Conservation (phyloP, 78 protist genomes). For the Dictyostelium firmibasis region DNA sequence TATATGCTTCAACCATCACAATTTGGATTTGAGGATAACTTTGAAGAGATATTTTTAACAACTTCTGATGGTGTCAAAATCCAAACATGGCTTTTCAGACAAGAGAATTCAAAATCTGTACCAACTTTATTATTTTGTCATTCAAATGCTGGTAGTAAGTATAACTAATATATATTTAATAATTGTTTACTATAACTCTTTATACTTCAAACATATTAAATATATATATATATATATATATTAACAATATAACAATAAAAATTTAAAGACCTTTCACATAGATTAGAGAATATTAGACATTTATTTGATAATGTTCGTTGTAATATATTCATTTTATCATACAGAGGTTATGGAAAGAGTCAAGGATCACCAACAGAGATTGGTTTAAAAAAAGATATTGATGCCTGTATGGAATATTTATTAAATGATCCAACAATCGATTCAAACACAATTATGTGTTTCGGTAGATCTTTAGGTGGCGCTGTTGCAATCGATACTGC, state of each 20-base stretch:
- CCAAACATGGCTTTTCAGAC: conserved; percentile 63
- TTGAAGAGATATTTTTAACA: conserved; percentile 33
- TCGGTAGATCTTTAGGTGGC: conserved; percentile 76
- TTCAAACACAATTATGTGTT: neutral
- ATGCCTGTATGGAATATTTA: conserved; percentile 56
- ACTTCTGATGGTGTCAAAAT: conserved; percentile 37
- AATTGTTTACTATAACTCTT: too few relatives aligned
- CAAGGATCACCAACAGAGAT: conserved; percentile 50
- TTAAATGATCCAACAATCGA: conserved; percentile 27
- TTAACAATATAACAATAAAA: neutral
- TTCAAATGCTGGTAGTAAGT: conserved; percentile 79
- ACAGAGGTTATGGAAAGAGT: conserved; percentile 76
- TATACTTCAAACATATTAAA: too few relatives aligned
- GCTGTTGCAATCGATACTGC: conserved; percentile 67
- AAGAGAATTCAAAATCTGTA: conserved; percentile 24
- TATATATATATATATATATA: neutral
- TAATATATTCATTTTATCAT: conserved; percentile 53
- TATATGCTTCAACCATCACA: neutral
- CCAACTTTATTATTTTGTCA: conserved; percentile 76
- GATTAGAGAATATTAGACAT: conserved; percentile 66
- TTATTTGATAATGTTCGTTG: conserved; percentile 22
- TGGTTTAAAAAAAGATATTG: conserved; percentile 63
- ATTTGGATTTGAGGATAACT: conserved; percentile 16
- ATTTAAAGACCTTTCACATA: conserved; percentile 43
- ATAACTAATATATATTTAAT: too few relatives aligned